Evolutionary conservation across 2,329 filamentous ascomycete genomes (phyloP).

Genomic region (Fusarium sp.): DNA sequence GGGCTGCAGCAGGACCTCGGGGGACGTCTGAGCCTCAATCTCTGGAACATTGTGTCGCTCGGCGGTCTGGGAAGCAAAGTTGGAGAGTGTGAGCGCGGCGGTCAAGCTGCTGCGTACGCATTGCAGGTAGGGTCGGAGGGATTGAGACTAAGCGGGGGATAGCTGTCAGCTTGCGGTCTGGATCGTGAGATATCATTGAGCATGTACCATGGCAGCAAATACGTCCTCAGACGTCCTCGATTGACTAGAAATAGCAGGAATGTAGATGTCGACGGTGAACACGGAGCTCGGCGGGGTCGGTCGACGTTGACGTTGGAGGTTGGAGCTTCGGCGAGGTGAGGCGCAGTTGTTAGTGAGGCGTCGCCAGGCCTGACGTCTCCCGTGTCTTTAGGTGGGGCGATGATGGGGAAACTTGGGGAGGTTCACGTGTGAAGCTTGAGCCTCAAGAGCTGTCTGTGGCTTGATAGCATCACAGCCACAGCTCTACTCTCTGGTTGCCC

Average conservation of each 20-base stretch:
- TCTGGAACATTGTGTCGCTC: constrained; percentile 99
- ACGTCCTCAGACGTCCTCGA: constrained; percentile 14
- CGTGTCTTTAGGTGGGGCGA: constrained; percentile 42
- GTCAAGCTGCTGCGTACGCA: constrained; percentile 95
- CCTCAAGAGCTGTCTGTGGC: constrained; percentile 23
- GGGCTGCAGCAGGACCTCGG: constrained; percentile 92
- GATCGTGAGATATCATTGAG: background rate
- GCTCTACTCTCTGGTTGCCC: constrained; percentile 7
- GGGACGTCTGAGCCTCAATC: constrained; percentile 91
- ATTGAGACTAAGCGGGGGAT: constrained; percentile 77
- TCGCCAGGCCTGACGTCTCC: constrained; percentile 45
- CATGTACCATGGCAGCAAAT: constrained; percentile 34
- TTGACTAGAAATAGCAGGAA: background rate
- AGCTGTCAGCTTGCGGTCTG: constrained; percentile 31
- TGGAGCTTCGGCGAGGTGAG: constrained; percentile 36
- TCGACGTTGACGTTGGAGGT: constrained; percentile 42
- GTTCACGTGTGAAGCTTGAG: constrained; percentile 32
- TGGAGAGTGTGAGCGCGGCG: constrained; percentile 85
- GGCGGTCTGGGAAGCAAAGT: constrained; percentile 96
- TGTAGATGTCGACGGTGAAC: constrained; percentile 26
- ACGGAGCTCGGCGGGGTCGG: constrained; percentile 41
- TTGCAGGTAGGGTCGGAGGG: constrained; percentile 93
- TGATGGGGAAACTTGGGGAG: constrained; percentile 14
- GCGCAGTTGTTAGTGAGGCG: constrained; percentile 38
- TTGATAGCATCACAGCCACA: constrained; percentile 15